phyloP scores from a whole-genome alignment of 169 alveolate species.

The Eimeria zaria region DNA sequence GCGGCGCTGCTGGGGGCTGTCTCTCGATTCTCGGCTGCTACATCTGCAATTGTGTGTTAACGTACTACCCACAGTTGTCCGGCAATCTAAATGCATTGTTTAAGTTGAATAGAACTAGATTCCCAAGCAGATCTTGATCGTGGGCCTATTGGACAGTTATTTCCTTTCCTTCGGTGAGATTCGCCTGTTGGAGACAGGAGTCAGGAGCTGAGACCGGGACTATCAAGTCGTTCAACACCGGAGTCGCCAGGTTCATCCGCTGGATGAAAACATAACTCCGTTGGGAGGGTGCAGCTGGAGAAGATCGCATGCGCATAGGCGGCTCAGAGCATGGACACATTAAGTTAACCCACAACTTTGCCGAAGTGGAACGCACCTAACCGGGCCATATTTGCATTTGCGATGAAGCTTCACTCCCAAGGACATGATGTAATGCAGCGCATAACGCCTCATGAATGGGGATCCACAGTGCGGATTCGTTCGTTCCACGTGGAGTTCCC shows the following conservation, averaged over 20 bases:
- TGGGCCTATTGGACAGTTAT: neutral
- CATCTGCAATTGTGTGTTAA: neutral
- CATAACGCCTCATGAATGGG: slow-evolving; percentile 13
- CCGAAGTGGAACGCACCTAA: slow-evolving; percentile 4
- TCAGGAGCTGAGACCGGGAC: neutral
- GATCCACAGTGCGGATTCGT: slow-evolving; percentile 30
- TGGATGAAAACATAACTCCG: neutral
- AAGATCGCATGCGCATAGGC: neutral
- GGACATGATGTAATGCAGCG: slow-evolving; percentile 27
- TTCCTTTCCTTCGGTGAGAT: neutral
- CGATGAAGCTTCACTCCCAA: slow-evolving; percentile 57
- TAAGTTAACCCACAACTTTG: neutral
- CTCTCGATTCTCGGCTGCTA: slow-evolving; percentile 22
- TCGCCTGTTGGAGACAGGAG: neutral
- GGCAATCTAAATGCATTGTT: neutral
- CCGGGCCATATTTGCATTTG: neutral
- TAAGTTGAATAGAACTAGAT: neutral
- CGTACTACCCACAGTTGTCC: neutral
- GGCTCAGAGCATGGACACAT: neutral
- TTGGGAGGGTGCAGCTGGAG: neutral
- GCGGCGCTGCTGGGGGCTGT: neutral
- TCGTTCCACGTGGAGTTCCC: slow-evolving; percentile 78
- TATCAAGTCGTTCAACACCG: neutral
- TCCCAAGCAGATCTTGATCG: neutral
- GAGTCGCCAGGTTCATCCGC: neutral